Evolutionary conservation across 116 monocot species (phyloP).

Genomic region (Posidonia oceanica): DNA sequence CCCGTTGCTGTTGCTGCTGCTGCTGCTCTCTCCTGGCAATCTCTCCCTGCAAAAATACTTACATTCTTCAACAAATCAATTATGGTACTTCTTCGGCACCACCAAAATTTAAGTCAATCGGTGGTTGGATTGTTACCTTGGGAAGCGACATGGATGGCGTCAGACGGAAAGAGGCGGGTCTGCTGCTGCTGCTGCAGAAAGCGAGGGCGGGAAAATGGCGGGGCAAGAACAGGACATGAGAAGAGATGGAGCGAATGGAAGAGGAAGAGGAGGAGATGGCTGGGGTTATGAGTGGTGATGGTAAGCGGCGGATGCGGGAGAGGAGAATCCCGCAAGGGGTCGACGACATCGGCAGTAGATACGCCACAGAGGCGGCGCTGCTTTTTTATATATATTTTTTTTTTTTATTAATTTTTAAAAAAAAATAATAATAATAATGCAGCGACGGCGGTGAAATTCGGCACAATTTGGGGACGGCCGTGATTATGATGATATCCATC

Average conservation of each 20-base stretch:
- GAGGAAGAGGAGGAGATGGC: not conserved
- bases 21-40: constrained; percentile 2
- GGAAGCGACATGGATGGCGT: not conserved
- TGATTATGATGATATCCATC: too few relatives aligned
- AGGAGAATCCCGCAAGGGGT: not conserved
- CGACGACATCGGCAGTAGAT: not conserved
- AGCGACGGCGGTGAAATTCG: too few relatives aligned
- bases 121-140: not conserved
- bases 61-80: too few relatives aligned
- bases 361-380: too few relatives aligned
- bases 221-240: not conserved
- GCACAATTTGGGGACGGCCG: too few relatives aligned
- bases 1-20: not conserved
- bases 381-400: too few relatives aligned
- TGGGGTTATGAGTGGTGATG: not conserved
- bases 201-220: not conserved
- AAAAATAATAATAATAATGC: too few relatives aligned
- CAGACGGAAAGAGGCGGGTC: not conserved
- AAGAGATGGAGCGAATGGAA: too few relatives aligned
- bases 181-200: too few relatives aligned
- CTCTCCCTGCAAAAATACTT: not conserved
- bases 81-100: too few relatives aligned
- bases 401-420: too few relatives aligned
- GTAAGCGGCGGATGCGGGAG: not conserved
- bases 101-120: too few relatives aligned